Percentiles rank a stretch among this genome's conserved stretches.
phyloP scores from a whole-genome alignment of 176 grass and related monocot genomes.

The Raddia distichophylla region DNA sequence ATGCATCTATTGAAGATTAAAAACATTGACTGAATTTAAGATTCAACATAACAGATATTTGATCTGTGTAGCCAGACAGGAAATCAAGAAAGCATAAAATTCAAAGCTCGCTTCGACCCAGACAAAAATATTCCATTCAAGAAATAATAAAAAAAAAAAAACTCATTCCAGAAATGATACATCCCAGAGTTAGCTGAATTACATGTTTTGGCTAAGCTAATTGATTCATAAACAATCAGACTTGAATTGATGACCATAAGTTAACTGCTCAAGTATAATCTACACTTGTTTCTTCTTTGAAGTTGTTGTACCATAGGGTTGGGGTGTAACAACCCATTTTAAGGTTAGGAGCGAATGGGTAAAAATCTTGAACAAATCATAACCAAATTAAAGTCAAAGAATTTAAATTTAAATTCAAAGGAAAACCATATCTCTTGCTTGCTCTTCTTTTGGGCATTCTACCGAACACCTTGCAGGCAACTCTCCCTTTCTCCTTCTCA shows the following conservation, averaged over 20 bases:
- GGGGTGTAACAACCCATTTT: too few species aligned
- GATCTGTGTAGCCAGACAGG: neutral
- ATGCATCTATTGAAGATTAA: neutral
- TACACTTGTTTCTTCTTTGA: neutral
- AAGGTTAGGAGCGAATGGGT: too few species aligned
- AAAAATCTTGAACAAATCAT: too few species aligned
- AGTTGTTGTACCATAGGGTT: too few species aligned
- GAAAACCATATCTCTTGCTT: too few species aligned
- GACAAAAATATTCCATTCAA: neutral
- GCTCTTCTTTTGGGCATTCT: too few species aligned
- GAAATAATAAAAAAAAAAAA: neutral
- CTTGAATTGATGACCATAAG: neutral
- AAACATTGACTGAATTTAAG: neutral
- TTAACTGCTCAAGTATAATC: neutral
- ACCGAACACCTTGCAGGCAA: too few species aligned
- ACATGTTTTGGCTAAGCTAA: neutral
- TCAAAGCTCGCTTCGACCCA: neutral
- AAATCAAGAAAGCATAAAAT: neutral
- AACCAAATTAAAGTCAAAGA: too few species aligned
- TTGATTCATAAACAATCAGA: neutral
- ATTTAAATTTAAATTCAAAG: too few species aligned
- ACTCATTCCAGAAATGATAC: neutral
- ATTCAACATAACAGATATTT: neutral
- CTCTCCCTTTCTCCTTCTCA: too few species aligned
- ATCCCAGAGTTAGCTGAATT: neutral